Conservation (phyloP, 129 eudicot species). For the Artemisia tridentata region DNA sequence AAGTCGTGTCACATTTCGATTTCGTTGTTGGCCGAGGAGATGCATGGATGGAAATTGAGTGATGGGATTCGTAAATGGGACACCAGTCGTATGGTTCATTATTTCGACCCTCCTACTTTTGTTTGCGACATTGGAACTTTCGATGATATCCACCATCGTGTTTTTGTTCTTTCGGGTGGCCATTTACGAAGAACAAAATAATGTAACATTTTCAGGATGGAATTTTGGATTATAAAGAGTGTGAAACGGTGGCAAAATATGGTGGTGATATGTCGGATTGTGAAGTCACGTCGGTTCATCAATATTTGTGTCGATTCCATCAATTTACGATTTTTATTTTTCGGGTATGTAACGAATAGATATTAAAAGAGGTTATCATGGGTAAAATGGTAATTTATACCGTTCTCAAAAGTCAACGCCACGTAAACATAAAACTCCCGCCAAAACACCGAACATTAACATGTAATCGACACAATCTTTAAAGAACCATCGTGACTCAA, state of each 20-base stretch:
- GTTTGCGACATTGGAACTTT: conserved; percentile 23
- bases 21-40: not conserved
- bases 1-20: not conserved
- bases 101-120: conserved; percentile 26
- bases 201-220: not conserved
- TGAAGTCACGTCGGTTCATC: conserved; percentile 17
- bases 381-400: not conserved
- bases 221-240: not conserved
- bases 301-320: conserved; percentile 24
- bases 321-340: not conserved
- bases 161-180: conserved; percentile 26
- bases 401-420: too few species aligned
- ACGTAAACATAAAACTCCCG: too few species aligned
- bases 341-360: not conserved
- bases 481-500: too few species aligned
- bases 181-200: not conserved
- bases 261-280: conserved; percentile 22
- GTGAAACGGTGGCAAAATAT: not conserved
- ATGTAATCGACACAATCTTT: too few species aligned
- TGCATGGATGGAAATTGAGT: conserved; percentile 29
- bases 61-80: conserved; percentile 20
- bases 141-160: conserved; percentile 7
- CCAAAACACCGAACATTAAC: too few species aligned
- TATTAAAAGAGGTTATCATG: not conserved
- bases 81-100: conserved; percentile 8